Conservation (phyloP, 306 rosid genomes). For the Argentina anserina region DNA sequence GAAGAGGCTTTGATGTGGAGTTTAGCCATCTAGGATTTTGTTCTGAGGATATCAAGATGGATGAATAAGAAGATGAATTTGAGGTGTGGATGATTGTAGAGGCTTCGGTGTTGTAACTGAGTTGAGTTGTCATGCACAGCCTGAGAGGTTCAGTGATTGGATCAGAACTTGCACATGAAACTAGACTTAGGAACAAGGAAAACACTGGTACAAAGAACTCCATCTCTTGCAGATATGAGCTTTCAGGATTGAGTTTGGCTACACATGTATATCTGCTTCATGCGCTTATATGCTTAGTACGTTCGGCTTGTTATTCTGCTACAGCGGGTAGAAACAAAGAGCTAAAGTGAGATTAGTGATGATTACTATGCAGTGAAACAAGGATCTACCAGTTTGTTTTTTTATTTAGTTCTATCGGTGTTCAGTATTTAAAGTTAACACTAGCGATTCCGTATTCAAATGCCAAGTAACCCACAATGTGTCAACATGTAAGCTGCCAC, state of each 20-base stretch:
- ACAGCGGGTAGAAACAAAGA: background rate
- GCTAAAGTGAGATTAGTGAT: constrained; percentile 5
- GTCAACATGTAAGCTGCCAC: background rate
- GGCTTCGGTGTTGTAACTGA: constrained; percentile 12
- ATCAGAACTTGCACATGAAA: constrained; percentile 21
- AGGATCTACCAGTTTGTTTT: background rate
- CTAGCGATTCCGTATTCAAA: background rate
- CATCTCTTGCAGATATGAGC: constrained; percentile 12
- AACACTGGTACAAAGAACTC: constrained; percentile 3
- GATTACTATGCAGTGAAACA: constrained; percentile 6
- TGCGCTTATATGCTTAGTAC: background rate
- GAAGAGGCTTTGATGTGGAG: constrained; percentile 44
- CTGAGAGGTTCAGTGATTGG: constrained; percentile 24
- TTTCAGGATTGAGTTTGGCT: background rate
- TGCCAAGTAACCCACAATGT: background rate
- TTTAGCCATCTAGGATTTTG: constrained; percentile 53
- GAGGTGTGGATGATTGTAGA: constrained; percentile 24
- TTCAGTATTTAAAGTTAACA: background rate
- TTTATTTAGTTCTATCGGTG: background rate
- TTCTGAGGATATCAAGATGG: constrained; percentile 33
- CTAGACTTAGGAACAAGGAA: constrained; percentile 28
- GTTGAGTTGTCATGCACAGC: constrained; percentile 28
- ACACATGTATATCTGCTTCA: background rate
- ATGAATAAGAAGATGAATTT: constrained; percentile 26
- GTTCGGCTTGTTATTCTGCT: constrained; percentile 2